A percentile compares a stretch with the other conserved stretches of the same genome.
Conservation (phyloP, 257 asterid genomes). For the Fraxinus pennsylvanica region DNA sequence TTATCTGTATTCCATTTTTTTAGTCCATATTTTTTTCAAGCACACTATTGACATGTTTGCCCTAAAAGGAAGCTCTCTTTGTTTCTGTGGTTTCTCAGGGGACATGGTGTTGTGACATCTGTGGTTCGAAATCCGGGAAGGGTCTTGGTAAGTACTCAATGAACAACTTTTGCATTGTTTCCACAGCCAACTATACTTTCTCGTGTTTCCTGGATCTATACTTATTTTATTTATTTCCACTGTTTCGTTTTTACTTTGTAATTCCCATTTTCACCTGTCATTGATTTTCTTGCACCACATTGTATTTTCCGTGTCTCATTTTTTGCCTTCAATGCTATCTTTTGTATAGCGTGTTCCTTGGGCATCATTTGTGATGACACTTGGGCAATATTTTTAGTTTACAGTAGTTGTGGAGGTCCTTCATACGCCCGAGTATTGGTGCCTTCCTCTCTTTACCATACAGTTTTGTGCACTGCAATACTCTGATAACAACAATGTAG, state of each 20-base stretch:
- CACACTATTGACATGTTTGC: slow-evolving; percentile 3
- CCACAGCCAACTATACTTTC: slow-evolving; percentile 9
- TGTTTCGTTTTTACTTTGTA: background rate
- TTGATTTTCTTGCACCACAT: background rate
- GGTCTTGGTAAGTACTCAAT: slow-evolving; percentile 54
- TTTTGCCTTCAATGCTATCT: slow-evolving; percentile 2
- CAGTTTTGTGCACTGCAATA: background rate
- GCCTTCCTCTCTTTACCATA: background rate
- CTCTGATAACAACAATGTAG: no score
- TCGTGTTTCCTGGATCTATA: background rate
- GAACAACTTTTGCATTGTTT: slow-evolving; percentile 1
- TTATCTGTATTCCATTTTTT: background rate
- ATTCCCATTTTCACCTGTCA: background rate
- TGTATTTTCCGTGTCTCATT: background rate
- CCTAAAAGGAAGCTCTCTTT: slow-evolving; percentile 18
- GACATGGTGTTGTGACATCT: slow-evolving; percentile 51
- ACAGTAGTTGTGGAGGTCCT: background rate
- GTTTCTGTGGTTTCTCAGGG: slow-evolving; percentile 40
- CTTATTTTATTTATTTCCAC: background rate
- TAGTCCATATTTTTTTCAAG: background rate
- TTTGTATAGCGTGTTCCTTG: background rate
- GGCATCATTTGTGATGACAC: background rate
- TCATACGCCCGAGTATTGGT: background rate
- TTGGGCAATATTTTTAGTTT: background rate
- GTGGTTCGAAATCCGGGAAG: slow-evolving; percentile 55